Percentiles rank a stretch among this genome's conserved stretches.
phyloP scores from a whole-genome alignment of 345 rosid species.

The Populus tremula region DNA sequence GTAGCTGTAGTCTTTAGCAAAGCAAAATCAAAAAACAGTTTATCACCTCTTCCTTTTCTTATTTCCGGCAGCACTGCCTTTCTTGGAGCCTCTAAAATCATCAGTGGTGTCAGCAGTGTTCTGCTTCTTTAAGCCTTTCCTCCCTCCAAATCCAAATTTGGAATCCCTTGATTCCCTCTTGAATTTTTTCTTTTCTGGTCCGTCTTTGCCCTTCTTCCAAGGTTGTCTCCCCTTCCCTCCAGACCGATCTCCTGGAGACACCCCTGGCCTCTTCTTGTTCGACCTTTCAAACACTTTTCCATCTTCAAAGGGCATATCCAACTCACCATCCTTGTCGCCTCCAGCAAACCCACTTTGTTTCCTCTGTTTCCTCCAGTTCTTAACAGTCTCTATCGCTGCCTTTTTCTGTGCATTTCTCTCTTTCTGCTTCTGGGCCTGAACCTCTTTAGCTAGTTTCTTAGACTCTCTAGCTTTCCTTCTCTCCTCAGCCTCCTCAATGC shows the following conservation, averaged over 20 bases:
- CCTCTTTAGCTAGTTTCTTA: constrained; percentile 71
- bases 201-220: constrained; percentile 29
- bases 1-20: not conserved
- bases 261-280: constrained; percentile 63
- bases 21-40: not conserved
- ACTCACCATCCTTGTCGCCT: constrained; percentile 45
- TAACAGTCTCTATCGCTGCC: constrained; percentile 66
- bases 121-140: constrained; percentile 60
- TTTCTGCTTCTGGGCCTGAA: constrained; percentile 79
- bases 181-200: constrained; percentile 22
- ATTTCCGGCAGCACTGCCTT: constrained; percentile 39
- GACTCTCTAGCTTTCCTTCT: constrained; percentile 82
- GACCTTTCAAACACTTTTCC: constrained; percentile 59
- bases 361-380: constrained; percentile 88
- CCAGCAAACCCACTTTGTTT: constrained; percentile 70
- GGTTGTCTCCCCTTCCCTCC: constrained; percentile 54
- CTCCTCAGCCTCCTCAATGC: constrained; percentile 79
- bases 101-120: constrained; percentile 51
- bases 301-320: constrained; percentile 59
- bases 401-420: constrained; percentile 72
- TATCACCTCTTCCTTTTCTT: constrained; percentile 45
- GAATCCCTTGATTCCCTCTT: constrained; percentile 47
- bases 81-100: constrained; percentile 39
- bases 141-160: constrained; percentile 66
- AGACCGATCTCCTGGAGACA: constrained; percentile 55